Base-by-base conservation (phyloP, 2,329 filamentous ascomycete genomes). In the Trichoderma arundinaceum region DNA sequence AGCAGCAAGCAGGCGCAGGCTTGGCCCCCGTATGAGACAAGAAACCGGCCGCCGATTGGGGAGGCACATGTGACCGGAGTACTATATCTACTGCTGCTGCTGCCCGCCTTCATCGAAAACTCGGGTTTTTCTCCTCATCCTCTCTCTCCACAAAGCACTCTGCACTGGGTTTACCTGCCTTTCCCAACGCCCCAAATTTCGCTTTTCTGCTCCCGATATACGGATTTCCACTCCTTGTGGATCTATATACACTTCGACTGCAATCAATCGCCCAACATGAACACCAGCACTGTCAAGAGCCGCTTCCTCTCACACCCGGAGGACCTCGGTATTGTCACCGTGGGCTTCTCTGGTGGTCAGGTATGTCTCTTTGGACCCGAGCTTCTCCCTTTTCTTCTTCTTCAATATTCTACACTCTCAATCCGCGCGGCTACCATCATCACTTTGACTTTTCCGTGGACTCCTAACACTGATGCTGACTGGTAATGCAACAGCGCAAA, bases 321-420 rank as follows among this genome's bases (percentile, higher is more conserved):
- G 74, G 89, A 98, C 74, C 84, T 99, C 69, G 95, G 94, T 68
- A 86, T 99, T 65, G 92, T 98, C 43, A 93, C 94, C 57, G 95
- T 98, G 43, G 94, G 94, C 69, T 99, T 98, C 83, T 96, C 93
- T 62, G 94, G 94, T 71, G 95, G 95, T 65, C 95, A 97, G 88
- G 93, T 95, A 88, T 72, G 83, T 28, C 10, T 43, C 46, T 13
- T 15, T 59, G 6, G 32, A 60, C 59, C 39, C 22, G 22, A 28
- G 1, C 12, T 7, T 46, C 35, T 38, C 22, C 7, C 6, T 38
- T 10, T 13, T n/a, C 44, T 33, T 13, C 22, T 32, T 22, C 8
- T 35, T 32, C 4, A 22, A 13, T 33, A 6, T 2, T 15, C n/a
- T 38, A 6, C 28, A 22, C 35, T n/a, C 4, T 12, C 13, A 3